Percentiles rank a stretch among this genome's conserved stretches.
These are phyloP conservation scores for Clathrospora elynae DNA, from an alignment of 2,329 filamentous ascomycete species.

Conservation along the genomic window DNA sequence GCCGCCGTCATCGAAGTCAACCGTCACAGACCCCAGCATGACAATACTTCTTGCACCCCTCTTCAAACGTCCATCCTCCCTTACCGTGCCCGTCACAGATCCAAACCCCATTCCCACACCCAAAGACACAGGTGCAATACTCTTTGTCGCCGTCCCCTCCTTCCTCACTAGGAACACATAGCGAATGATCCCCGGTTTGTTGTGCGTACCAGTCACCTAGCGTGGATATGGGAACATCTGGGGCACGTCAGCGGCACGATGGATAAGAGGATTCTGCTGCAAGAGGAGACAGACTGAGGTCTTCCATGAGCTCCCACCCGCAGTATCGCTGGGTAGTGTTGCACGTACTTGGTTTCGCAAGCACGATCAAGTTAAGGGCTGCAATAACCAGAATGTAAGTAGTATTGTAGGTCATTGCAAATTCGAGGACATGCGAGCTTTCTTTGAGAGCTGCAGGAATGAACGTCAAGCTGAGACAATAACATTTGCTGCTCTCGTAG, in stretches of 20 bases:
- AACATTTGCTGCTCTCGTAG: not conserved
- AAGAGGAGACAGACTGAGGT: slow-evolving; percentile 3
- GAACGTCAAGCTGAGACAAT: not conserved
- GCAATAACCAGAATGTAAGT: not conserved
- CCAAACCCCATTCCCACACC: slow-evolving; percentile 27
- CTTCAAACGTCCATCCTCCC: slow-evolving; percentile 8
- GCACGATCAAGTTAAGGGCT: not conserved
- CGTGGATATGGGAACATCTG: slow-evolving; percentile 17
- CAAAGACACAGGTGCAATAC: slow-evolving; percentile 26
- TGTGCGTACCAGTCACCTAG: slow-evolving; percentile 16
- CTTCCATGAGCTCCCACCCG: slow-evolving; percentile 21
- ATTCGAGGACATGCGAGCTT: no score
- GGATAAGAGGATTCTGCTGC: not conserved
- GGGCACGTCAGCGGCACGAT: not conserved
- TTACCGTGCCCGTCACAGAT: not conserved
- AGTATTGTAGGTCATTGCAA: no score
- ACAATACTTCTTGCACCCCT: slow-evolving; percentile 23
- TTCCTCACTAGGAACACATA: slow-evolving; percentile 12
- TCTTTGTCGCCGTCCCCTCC: slow-evolving; percentile 4
- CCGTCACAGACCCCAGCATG: slow-evolving; percentile 24
- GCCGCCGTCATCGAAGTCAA: no score
- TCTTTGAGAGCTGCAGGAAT: no score
- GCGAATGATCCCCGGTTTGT: slow-evolving; percentile 20
- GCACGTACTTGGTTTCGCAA: not conserved
- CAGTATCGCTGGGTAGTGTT: slow-evolving; percentile 1